Base-by-base conservation (phyloP, 1,139 yeast species). In the Geotrichum macrosporum region DNA sequence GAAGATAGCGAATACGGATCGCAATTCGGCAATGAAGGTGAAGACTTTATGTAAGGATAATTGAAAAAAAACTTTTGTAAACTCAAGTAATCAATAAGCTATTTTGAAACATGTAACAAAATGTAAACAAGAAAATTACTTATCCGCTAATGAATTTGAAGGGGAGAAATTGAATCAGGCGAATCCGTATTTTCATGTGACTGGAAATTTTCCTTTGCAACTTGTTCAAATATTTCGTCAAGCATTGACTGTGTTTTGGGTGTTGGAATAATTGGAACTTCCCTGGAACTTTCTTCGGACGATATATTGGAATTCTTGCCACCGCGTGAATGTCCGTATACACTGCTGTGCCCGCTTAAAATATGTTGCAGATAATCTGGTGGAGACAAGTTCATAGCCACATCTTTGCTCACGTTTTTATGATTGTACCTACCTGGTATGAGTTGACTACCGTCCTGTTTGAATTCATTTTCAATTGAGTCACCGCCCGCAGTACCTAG, bases 221-320 rank as follows among this genome's bases (percentile, higher is more conserved):
- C 47, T 15, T 44, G 37, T 10, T 33, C 33, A 37, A 44, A 44
- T 3, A 44, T 32, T 29, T 29, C 35, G 5, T 44, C 47, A 10
- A 44, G 39, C 16, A 41, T n/a, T n/a, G 35, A 34, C n/a, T 35
- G 35, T n/a, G 39, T 19, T n/a, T 41, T 18, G 10, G 37, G 40
- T 3, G 34, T 37, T 6, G 35, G 35, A n/a, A 12, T 32, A 5
- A 21, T 10, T 5, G 35, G 21, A 4, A 8, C 12, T 13, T 6
- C 8, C 13, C n/a, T 5, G n/a, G 35, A 15, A 9, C 9, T 16
- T 15, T 8, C 6, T 13, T 13, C 16, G 5, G n/a, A 8, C 16
- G 9, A 10, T 6, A 24, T 24, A 10, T 24, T 10, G 6, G 27
- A 6, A 6, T 6, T 6, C n/a, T n/a, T n/a, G n/a, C n/a, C n/a